Conservation (phyloP, 129 eudicot genomes). For the Cynara cardunculus region DNA sequence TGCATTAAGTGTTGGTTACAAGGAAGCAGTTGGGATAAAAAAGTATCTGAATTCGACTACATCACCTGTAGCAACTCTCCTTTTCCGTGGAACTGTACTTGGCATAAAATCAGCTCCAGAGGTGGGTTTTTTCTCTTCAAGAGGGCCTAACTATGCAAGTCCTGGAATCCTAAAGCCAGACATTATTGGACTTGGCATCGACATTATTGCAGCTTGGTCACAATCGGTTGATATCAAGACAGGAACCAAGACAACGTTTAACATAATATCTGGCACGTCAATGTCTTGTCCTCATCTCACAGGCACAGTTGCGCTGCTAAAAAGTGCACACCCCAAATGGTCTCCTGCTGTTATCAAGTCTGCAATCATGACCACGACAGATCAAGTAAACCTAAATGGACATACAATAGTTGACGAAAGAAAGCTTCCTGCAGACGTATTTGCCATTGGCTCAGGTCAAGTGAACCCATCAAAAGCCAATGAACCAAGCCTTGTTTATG, state of each 20-base stretch:
- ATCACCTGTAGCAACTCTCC: slow-evolving; percentile 37
- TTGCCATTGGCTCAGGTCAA: slow-evolving; percentile 57
- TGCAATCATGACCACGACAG: slow-evolving; percentile 58
- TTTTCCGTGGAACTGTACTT: slow-evolving; percentile 36
- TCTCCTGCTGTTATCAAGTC: slow-evolving; percentile 67
- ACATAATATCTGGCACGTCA: slow-evolving; percentile 47
- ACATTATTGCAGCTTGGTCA: slow-evolving; percentile 57
- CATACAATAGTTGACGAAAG: slow-evolving; percentile 31
- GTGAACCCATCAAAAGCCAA: slow-evolving; percentile 51
- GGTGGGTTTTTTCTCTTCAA: slow-evolving; percentile 44
- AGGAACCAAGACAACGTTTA: slow-evolving; percentile 23
- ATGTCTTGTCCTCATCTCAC: slow-evolving; percentile 66
- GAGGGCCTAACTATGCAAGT: slow-evolving; percentile 50
- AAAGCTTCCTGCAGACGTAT: slow-evolving; percentile 31
- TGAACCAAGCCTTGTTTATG: slow-evolving; percentile 58
- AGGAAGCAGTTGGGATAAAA: slow-evolving; percentile 18
- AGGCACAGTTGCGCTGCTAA: slow-evolving; percentile 56
- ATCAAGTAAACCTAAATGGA: slow-evolving; percentile 19
- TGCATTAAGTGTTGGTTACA: slow-evolving; percentile 37
- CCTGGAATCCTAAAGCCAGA: slow-evolving; percentile 61
- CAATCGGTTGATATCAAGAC: slow-evolving; percentile 22
- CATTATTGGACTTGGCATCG: slow-evolving; percentile 50
- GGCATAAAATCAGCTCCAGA: slow-evolving; percentile 31
- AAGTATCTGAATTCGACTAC: slow-evolving; percentile 42
- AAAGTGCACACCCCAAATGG: slow-evolving; percentile 61